Evolutionary conservation across 805 yeast species (phyloP).

Genomic region (Alloascoidea africana): DNA sequence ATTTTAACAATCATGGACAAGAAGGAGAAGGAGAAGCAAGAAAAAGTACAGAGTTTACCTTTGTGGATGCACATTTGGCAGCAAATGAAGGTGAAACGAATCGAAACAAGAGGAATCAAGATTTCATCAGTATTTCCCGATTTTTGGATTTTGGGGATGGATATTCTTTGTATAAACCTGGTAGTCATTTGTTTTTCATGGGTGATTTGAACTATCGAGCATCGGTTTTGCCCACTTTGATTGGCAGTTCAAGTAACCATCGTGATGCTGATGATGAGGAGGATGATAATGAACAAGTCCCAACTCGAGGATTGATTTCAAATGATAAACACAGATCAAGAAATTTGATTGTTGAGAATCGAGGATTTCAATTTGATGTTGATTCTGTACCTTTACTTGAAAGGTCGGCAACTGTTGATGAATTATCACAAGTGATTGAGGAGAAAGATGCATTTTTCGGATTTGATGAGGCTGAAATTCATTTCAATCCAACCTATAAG

Average conservation of each 20-base stretch:
- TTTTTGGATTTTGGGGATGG: conserved; percentile 46
- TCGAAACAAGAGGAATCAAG: conserved; percentile 33
- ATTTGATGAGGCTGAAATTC: conserved; percentile 48
- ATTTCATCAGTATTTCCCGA: conserved; percentile 32
- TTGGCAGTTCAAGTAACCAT: conserved; percentile 8
- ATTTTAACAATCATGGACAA: conserved; percentile 9
- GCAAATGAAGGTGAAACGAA: conserved; percentile 59
- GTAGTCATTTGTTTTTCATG: conserved; percentile 49
- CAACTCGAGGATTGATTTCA: conserved; percentile 11
- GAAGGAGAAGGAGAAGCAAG: too few relatives aligned
- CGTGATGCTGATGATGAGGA: conserved; percentile 6
- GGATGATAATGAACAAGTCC: conserved; percentile 3
- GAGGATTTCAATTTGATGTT: conserved; percentile 7
- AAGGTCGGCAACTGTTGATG: conserved; percentile 25
- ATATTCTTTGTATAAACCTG: conserved; percentile 32
- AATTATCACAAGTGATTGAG: conserved; percentile 26
- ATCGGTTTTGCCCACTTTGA: conserved; percentile 12
- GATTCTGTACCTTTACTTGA: conserved; percentile 3
- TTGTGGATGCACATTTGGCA: conserved; percentile 56
- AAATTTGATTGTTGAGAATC: background rate
- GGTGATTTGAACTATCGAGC: conserved; percentile 84
- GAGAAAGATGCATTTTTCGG: conserved; percentile 38
- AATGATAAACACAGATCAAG: conserved; percentile 19
- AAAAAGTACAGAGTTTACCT: conserved; percentile 36
- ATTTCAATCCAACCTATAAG: conserved; percentile 74